A percentile compares a stretch with the other conserved stretches of the same genome.
These are phyloP conservation scores for Candida jianshihensis DNA, from an alignment of 805 yeast genomes.

Conservation along the genomic window DNA sequence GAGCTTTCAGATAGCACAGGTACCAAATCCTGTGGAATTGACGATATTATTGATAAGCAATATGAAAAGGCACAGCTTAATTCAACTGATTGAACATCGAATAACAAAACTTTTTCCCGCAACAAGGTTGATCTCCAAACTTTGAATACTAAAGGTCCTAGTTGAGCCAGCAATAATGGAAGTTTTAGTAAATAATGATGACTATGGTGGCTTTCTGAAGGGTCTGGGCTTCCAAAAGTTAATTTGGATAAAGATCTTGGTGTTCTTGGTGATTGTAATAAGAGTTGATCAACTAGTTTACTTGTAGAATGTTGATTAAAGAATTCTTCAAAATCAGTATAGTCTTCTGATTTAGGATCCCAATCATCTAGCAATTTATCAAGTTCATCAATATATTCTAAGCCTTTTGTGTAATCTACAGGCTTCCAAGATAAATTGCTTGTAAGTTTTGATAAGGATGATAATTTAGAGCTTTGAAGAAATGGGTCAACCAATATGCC, in stretches of 20 bases:
- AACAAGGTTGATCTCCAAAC: conserved; percentile 58
- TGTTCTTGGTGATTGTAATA: conserved; percentile 14
- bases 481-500: conserved; percentile 50
- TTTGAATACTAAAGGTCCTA: conserved; percentile 62
- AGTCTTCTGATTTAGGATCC: conserved; percentile 15
- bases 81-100: conserved; percentile 30
- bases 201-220: conserved; percentile 9
- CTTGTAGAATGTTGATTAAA: conserved; percentile 13
- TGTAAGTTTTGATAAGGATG: conserved; percentile 7
- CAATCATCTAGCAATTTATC: conserved; percentile 21
- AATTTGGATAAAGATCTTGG: conserved; percentile 5
- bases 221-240: background rate
- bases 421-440: conserved; percentile 30
- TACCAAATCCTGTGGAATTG: conserved; percentile 51
- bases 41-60: conserved; percentile 50
- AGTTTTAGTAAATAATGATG: conserved; percentile 42
- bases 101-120: conserved; percentile 48
- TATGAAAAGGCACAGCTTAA: conserved; percentile 45
- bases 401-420: conserved; percentile 33
- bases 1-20: conserved; percentile 25
- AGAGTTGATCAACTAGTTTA: conserved; percentile 8
- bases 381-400: conserved; percentile 35
- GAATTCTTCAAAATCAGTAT: conserved; percentile 18
- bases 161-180: conserved; percentile 35
- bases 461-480: conserved; percentile 10